These are phyloP conservation scores for Sarocladium strictum DNA, from an alignment of 2,329 filamentous ascomycete species.

Conservation along the genomic window DNA sequence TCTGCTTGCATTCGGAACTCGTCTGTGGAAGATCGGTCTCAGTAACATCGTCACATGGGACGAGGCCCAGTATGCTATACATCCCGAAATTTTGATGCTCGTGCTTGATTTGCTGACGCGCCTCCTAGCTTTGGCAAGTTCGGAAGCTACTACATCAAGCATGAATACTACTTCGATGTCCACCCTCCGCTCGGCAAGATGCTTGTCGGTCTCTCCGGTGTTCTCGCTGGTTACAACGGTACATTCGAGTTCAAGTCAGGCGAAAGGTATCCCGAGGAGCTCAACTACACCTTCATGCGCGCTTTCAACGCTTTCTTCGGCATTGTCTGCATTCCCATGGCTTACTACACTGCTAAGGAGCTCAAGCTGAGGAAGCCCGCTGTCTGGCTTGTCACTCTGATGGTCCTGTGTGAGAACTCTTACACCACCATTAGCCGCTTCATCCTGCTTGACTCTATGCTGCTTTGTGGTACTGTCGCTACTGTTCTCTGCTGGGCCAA, in stretches of 20 bases:
- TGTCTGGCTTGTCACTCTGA: conserved; percentile 91
- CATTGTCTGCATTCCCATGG: conserved; percentile 84
- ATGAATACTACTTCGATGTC: conserved; percentile 94
- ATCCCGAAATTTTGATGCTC: conserved; percentile 8
- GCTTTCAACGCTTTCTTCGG: conserved; percentile 96
- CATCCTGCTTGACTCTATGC: conserved; percentile 97
- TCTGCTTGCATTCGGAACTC: conserved; percentile 57
- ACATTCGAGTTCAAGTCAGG: conserved; percentile 99
- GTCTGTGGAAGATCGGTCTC: conserved; percentile 64
- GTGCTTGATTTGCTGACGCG: conserved; percentile 12
- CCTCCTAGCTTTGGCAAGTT: conserved; percentile 80
- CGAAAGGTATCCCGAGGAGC: conserved; percentile 85
- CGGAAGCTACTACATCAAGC: conserved; percentile 97
- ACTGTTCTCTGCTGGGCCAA: conserved; percentile 96
- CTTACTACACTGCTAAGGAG: conserved; percentile 91
- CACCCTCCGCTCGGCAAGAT: conserved; percentile 97
- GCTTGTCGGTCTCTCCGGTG: conserved; percentile 92
- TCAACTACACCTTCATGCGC: conserved; percentile 98
- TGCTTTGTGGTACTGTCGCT: conserved; percentile 96
- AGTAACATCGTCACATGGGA: conserved; percentile 64
- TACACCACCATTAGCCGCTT: conserved; percentile 99
- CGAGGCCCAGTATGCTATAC: conserved; percentile 56
- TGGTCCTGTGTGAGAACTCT: conserved; percentile 98
- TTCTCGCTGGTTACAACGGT: conserved; percentile 95
- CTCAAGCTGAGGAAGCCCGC: conserved; percentile 79